Base-by-base conservation (phyloP, 305 asterid species). In the Solanum hybrid region DNA sequence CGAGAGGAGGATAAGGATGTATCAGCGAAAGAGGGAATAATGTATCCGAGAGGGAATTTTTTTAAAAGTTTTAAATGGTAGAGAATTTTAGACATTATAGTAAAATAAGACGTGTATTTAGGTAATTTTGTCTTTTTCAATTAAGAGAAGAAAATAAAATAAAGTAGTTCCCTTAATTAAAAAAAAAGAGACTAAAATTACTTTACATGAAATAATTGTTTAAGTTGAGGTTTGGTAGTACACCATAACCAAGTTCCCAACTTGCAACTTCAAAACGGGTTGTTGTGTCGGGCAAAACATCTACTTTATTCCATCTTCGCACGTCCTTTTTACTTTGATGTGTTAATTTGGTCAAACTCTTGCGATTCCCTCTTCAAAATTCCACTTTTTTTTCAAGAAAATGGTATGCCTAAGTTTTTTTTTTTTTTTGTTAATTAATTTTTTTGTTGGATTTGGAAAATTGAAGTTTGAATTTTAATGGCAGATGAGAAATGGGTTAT, bases 401-500 rank as follows among this genome's bases (percentile, higher is more conserved):
- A 57, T 85, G 88, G 76, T 57, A 85, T 22, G 76, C 76, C 31
- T 46, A 6, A 26, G 31, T 31, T 14, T 9, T 0, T 20, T 11
- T 36, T 8, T 14, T 6, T 84, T 51, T 31, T 14, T 57, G 22
- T 85, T 85, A 22, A 84, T 84, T 5, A 18, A 31, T 11, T 57
- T 31, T 10, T 61, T 51, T 57, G 22, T 57, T 57, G 37, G 39
- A 83, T 83, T 42, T 46, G 74, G 29, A 28, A 82, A 57, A 85
- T 57, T 3, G 14, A 85, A 31, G 33, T 33, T 4, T 11, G 33
- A 57, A 31, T 51, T 33, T 79, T 80, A 8, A 34, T 57, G n/a
- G 35, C 87, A 90, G 91, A 87, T 90, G 89, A 35, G 89, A 57
- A 46, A 26, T 83, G 20, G 80, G 24, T 24, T 67, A 10, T 85